phyloP scores from a whole-genome alignment of 306 rosid genomes.

The Ormosia emarginata region DNA sequence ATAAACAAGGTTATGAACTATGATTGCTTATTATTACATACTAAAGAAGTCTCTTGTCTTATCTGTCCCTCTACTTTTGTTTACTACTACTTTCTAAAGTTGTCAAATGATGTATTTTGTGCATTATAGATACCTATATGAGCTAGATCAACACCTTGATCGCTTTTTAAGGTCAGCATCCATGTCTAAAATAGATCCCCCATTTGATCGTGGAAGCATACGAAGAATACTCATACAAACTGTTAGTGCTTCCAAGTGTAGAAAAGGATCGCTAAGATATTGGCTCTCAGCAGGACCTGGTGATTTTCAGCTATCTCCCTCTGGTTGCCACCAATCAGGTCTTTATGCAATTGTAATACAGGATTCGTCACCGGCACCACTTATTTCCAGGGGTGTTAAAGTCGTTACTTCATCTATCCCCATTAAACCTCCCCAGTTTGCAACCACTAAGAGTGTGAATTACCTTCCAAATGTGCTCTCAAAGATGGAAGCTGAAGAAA shows the following conservation, averaged over 20 bases:
- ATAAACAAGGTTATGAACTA: background rate
- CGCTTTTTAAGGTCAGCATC: slow-evolving; percentile 76
- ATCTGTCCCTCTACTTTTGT: background rate
- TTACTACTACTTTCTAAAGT: background rate
- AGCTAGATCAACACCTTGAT: slow-evolving; percentile 88
- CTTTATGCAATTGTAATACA: slow-evolving; percentile 78
- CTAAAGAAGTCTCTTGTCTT: background rate
- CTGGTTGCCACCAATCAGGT: slow-evolving; percentile 50
- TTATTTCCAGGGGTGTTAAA: slow-evolving; percentile 47
- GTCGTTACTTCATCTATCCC: slow-evolving; percentile 79
- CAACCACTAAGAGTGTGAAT: slow-evolving; percentile 81
- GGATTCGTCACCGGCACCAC: slow-evolving; percentile 26
- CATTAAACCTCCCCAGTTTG: slow-evolving; percentile 73
- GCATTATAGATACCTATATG: slow-evolving; percentile 58
- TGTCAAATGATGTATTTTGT: slow-evolving; percentile 14
- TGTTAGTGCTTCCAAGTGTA: slow-evolving; percentile 84
- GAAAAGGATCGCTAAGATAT: slow-evolving; percentile 74
- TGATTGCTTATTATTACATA: background rate
- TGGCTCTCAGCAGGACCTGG: slow-evolving; percentile 99
- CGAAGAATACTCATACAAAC: slow-evolving; percentile 71
- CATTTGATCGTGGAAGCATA: slow-evolving; percentile 57
- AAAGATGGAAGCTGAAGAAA: slow-evolving; percentile 84
- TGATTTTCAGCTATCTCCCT: slow-evolving; percentile 78
- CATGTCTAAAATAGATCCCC: slow-evolving; percentile 60
- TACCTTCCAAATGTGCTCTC: slow-evolving; percentile 92